Conservation (phyloP, 1,284 basidiomycete genomes). For the Trichosporon ovoides region DNA sequence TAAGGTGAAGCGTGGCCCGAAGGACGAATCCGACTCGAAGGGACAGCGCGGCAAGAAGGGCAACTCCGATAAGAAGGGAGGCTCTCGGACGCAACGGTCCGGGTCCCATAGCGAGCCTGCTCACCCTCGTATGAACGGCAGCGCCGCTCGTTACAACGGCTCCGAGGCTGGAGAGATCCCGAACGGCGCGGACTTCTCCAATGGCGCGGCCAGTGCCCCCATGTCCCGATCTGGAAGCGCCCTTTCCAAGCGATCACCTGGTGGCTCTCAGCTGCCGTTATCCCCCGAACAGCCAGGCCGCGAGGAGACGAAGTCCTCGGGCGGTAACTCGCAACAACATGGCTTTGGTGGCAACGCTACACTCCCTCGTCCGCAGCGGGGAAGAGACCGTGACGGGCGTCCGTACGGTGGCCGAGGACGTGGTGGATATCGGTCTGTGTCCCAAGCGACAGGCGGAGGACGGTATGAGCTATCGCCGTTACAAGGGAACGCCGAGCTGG, state of each 20-base stretch:
- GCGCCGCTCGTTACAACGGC: slow-evolving; percentile 22
- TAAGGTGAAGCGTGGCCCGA: slow-evolving; percentile 21
- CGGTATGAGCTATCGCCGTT: slow-evolving; percentile 16
- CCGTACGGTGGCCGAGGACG: slow-evolving; percentile 26
- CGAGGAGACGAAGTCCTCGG: slow-evolving; percentile 4
- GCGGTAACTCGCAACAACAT: slow-evolving; percentile 23
- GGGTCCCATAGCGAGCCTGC: slow-evolving; percentile 11
- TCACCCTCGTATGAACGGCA: slow-evolving; percentile 4
- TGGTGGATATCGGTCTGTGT: slow-evolving; percentile 13
- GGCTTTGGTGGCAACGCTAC: slow-evolving; percentile 17
- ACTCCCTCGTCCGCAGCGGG: slow-evolving; percentile 26
- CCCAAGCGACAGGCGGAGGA: slow-evolving; percentile 12
- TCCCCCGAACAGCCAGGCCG: slow-evolving; percentile 8
- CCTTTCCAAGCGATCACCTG: slow-evolving; percentile 22
- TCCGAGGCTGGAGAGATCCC: background rate
- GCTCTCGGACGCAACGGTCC: slow-evolving; percentile 11
- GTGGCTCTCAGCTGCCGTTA: slow-evolving; percentile 9
- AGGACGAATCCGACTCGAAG: slow-evolving; percentile 14
- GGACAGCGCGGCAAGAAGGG: slow-evolving; percentile 10
- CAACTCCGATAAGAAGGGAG: slow-evolving; percentile 10
- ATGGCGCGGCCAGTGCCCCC: slow-evolving; percentile 17
- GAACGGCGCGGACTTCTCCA: slow-evolving; percentile 11
- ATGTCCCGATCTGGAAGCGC: slow-evolving; percentile 29
- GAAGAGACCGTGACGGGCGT: slow-evolving; percentile 30
- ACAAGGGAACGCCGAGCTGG: slow-evolving; percentile 13